Base-by-base conservation (phyloP, 2,329 filamentous ascomycete genomes). In the Penicillium corylophilum region DNA sequence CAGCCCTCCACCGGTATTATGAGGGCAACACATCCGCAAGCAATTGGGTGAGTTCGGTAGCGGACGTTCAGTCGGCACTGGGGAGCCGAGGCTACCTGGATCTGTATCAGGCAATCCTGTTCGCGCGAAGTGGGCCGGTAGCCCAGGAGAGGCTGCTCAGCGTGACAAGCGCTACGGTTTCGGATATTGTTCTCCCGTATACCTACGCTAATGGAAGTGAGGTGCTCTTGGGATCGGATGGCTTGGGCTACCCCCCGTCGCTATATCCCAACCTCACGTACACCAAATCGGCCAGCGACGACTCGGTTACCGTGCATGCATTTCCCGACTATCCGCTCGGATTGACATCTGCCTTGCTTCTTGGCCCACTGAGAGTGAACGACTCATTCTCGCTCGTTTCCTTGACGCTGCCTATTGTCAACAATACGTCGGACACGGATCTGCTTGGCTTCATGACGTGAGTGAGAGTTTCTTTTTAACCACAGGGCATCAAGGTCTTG, bases 401-500 rank as follows among this genome's bases (percentile, higher is more conserved):
- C 2, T 77, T 95, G 52, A 95, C 91, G 0, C 74, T 93, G 15
- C 89, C 91, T 0, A 83, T 96, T 47, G 81, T 89, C 53, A 85
- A 87, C 66, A 88, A 86, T 58, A 78, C 79, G 2, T 79, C 80
- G 2, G 68, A 73, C 38, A 74, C 74, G 3, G 84, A 87, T 55
- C 82, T 93, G 1, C 77, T 96, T 5, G 92, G 90, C 1, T 96
- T 90, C 76, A 82, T 96, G 75, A 95, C 90, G 1, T 77, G 90
- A 5, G 79, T 95, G 24, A 78, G 87, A 46, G 81, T 48, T 2
- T 85, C 85, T 38, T 13, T 13, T 12, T 9, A 4, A 13, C 5
- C 9, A 18, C 16, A 38, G 9, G 4, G 18, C 16, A 12, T 13
- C 9, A 20, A 20, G 9, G 16, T 0, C 20, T n/a, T 9, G 2